Evolutionary conservation across 176 grass and related monocot genomes (phyloP).

Genomic region (Zea luxurians): DNA sequence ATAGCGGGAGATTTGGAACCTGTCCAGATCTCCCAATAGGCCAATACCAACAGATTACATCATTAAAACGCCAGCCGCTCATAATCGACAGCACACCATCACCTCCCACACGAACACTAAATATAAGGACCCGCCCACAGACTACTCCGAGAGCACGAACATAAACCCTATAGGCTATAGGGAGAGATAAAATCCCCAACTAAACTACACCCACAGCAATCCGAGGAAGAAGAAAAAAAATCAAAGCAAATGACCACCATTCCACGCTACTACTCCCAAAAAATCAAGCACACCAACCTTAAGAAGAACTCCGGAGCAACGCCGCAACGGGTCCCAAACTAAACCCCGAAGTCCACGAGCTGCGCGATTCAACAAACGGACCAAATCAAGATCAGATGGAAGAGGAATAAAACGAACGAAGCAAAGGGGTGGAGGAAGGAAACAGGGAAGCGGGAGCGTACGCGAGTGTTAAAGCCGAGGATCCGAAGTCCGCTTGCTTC

Average conservation of each 20-base stretch:
- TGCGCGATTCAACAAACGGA: not conserved
- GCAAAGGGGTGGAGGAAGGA: not conserved
- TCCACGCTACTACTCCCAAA: not conserved
- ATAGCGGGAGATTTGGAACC: no score
- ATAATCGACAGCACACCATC: not conserved
- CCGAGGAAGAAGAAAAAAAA: not conserved
- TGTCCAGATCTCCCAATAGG: not conserved
- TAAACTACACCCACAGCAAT: not conserved
- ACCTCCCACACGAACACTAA: not conserved
- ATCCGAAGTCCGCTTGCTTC: not conserved
- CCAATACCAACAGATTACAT: not conserved
- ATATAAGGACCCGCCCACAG: not conserved
- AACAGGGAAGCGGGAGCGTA: not conserved
- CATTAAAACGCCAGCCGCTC: not conserved
- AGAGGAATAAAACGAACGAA: not conserved
- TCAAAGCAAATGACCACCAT: not conserved
- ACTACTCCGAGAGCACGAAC: not conserved
- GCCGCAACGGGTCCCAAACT: not conserved
- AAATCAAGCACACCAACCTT: not conserved
- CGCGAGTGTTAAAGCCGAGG: slow-evolving; percentile 7
- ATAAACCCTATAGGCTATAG: slow-evolving; percentile 17
- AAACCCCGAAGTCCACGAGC: not conserved
- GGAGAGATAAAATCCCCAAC: not conserved
- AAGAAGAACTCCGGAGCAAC: not conserved
- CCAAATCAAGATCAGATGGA: not conserved